Conservation (phyloP, 768 basidiomycete genomes). For the Suillus subalutaceus region DNA sequence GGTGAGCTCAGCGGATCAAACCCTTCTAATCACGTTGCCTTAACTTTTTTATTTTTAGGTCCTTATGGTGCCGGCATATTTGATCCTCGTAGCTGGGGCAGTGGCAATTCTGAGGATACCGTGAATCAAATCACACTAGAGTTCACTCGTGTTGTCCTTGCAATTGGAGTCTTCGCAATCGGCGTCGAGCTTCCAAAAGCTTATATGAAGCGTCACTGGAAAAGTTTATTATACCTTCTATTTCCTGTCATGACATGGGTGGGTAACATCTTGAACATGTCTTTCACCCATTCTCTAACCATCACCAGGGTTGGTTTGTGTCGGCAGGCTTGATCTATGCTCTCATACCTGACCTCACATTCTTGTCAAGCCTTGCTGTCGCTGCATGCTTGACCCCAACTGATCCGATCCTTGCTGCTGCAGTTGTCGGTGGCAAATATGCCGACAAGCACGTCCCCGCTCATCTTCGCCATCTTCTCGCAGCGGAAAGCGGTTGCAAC, state of each 20-base stretch:
- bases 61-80: slow-evolving; percentile 84
- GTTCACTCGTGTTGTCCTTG: slow-evolving; percentile 86
- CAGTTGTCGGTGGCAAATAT: slow-evolving; percentile 91
- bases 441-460: slow-evolving; percentile 96
- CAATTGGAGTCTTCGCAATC: slow-evolving; percentile 96
- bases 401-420: slow-evolving; percentile 37
- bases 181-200: slow-evolving; percentile 97
- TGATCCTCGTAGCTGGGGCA: slow-evolving; percentile 78
- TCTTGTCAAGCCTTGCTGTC: slow-evolving; percentile 86
- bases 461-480: slow-evolving; percentile 69
- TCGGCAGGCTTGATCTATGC: slow-evolving; percentile 91
- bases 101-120: slow-evolving; percentile 39
- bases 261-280: slow-evolving; percentile 31
- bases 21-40: slow-evolving; percentile 13
- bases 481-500: slow-evolving; percentile 88
- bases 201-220: slow-evolving; percentile 94
- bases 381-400: slow-evolving; percentile 95
- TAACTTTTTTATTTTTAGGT: slow-evolving; percentile 43
- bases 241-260: slow-evolving; percentile 86
- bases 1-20: slow-evolving; percentile 45
- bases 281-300: slow-evolving; percentile 15
- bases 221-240: slow-evolving; percentile 81
- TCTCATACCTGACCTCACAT: slow-evolving; percentile 86
- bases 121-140: slow-evolving; percentile 87
- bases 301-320: slow-evolving; percentile 85